Evolutionary conservation across 441 rosid genomes (phyloP).

Genomic region (Mallotus japonicus): DNA sequence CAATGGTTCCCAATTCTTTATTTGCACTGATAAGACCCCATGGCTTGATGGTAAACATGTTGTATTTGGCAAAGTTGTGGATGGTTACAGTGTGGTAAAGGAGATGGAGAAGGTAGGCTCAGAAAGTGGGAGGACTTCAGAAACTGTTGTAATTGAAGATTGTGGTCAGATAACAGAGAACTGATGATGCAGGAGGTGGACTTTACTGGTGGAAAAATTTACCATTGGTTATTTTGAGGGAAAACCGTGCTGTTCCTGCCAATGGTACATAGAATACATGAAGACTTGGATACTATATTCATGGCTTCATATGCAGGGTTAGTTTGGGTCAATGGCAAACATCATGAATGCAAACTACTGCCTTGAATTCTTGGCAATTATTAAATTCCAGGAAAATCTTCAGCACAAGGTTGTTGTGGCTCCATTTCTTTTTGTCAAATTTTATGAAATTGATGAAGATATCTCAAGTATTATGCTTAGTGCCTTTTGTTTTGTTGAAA

Average conservation of each 20-base stretch:
- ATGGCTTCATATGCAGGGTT: neutral
- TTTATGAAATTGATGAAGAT: too few relatives aligned
- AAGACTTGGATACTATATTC: neutral
- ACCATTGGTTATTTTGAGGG: too few relatives aligned
- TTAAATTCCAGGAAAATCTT: too few relatives aligned
- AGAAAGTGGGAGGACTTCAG: slow-evolving; percentile 40
- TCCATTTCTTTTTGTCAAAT: too few relatives aligned
- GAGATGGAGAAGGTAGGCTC: slow-evolving; percentile 67
- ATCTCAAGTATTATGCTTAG: too few relatives aligned
- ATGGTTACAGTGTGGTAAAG: slow-evolving; percentile 59
- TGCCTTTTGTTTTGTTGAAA: too few relatives aligned
- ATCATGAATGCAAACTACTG: neutral
- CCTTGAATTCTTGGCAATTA: too few relatives aligned
- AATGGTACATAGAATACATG: neutral
- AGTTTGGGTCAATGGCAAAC: neutral
- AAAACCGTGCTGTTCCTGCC: too few relatives aligned
- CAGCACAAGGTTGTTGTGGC: too few relatives aligned
- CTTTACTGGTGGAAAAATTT: neutral
- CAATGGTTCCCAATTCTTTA: slow-evolving; percentile 78
- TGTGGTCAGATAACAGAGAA: slow-evolving; percentile 58
- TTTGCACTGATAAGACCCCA: slow-evolving; percentile 51
- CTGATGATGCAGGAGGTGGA: slow-evolving; percentile 13
- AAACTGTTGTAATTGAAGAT: slow-evolving; percentile 61
- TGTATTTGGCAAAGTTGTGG: slow-evolving; percentile 74
- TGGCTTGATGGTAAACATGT: slow-evolving; percentile 87